Conservation (phyloP, 2,329 filamentous ascomycete genomes). For the Penicillium oxalicum region DNA sequence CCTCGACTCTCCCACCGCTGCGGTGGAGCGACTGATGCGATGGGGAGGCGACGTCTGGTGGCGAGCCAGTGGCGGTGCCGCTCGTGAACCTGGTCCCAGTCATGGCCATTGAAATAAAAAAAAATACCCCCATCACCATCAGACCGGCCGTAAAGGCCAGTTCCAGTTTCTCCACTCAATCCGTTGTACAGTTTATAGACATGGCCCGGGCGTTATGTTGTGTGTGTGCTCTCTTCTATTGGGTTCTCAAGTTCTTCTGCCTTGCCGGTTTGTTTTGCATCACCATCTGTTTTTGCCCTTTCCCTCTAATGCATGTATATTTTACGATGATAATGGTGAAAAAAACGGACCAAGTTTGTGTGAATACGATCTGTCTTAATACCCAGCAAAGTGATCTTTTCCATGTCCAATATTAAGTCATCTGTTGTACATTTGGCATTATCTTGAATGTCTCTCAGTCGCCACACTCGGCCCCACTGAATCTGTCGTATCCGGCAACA, state of each 20-base stretch:
- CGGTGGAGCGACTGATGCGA: slow-evolving; percentile 73
- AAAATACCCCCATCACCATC: not conserved
- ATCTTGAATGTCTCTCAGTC: no score
- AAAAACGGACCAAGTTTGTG: no score
- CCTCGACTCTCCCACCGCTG: slow-evolving; percentile 69
- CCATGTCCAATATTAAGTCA: no score
- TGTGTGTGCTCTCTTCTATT: not conserved
- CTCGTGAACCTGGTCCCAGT: slow-evolving; percentile 23
- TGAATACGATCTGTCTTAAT: no score
- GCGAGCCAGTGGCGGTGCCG: slow-evolving; percentile 69
- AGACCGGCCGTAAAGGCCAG: not conserved
- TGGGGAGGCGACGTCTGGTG: slow-evolving; percentile 96
- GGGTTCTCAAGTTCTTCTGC: not conserved
- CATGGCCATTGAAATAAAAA: not conserved
- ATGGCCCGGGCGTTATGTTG: slow-evolving; percentile 24
- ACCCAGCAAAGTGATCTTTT: no score
- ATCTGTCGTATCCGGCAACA: no score
- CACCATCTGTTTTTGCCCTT: slow-evolving; percentile 8
- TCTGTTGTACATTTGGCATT: no score
- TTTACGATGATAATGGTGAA: no score
- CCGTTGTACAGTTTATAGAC: slow-evolving; percentile 15
- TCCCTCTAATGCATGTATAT: not conserved
- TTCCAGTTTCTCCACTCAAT: slow-evolving; percentile 22
- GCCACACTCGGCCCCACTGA: no score
- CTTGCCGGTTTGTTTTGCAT: slow-evolving; percentile 7